These are phyloP conservation scores for Saksenaea oblongispora DNA, from an alignment of 371 early-diverging fungal genomes.

Conservation along the genomic window DNA sequence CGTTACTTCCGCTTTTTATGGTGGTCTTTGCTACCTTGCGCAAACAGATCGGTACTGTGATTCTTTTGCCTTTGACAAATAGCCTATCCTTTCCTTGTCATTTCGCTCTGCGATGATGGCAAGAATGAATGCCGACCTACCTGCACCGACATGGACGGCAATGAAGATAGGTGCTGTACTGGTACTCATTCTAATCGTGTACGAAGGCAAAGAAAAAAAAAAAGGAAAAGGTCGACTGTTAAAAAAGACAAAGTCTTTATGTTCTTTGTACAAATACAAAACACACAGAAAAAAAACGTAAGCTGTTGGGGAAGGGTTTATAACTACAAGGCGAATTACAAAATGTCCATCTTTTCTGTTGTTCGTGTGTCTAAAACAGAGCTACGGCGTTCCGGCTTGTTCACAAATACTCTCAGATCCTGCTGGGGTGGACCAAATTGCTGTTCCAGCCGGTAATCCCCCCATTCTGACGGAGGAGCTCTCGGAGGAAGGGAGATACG, in stretches of 20 bases:
- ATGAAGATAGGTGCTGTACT: constrained; percentile 36
- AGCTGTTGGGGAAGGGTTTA: too few species aligned
- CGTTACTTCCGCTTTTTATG: neutral
- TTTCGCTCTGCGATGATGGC: neutral
- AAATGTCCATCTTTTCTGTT: neutral
- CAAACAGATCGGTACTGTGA: constrained; percentile 42
- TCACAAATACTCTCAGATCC: neutral
- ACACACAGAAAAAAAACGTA: neutral
- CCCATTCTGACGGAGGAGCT: neutral
- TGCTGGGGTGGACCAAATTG: neutral
- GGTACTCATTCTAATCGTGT: neutral
- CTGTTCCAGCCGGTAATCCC: neutral
- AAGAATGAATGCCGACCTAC: constrained; percentile 17
- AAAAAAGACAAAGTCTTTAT: too few species aligned
- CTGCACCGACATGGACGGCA: constrained; percentile 66
- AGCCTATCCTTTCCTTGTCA: constrained; percentile 2
- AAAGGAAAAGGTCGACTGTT: too few species aligned
- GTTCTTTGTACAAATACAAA: neutral
- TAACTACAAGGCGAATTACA: too few species aligned
- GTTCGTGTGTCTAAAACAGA: neutral
- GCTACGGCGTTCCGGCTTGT: neutral
- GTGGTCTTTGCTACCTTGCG: constrained; percentile 34
- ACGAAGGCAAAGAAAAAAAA: neutral
- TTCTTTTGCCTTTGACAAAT: constrained; percentile 46
- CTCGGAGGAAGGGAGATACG: neutral